Evolutionary conservation across 441 rosid genomes (phyloP), one percentile per base, ranked within the genome.

Genomic region (Aleurites moluccanus): DNA sequence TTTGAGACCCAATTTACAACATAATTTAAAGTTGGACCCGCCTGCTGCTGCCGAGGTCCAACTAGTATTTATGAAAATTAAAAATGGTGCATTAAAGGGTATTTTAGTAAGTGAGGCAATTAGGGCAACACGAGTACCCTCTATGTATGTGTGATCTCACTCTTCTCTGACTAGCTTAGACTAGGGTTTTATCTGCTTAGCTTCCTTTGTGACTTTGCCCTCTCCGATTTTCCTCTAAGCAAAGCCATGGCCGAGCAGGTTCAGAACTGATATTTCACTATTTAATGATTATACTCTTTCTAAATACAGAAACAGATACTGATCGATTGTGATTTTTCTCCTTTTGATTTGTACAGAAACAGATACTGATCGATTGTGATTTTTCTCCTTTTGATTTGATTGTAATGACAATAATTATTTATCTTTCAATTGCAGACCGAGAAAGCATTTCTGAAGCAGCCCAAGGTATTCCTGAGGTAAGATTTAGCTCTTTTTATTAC

Each of bases 401-500:
- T 16, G 23, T 16, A 30, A 0, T 28, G 69, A 14, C 57, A 15
- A 53, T 40, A 44, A 15, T 9, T n/a, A 25, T 21, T 45, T 50
- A 9, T 21, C 30, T 59, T 30, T 21, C 3, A 52, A 35, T 68
- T 72, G 60, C 84, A 89, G 93, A 89, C 92, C 5, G 90, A 88
- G 83, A 92, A 86, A 79, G 95, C 95, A 16, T 92, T 90, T 67
- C 33, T 92, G 81, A 92, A 90, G 87, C 97, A 92, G 83, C 81
- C 79, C 53, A 92, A 92, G 81, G 93, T 92, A 62, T 92, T 92
- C 85, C 81, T 92, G 8, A 56, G 90, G 94, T 90, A 73, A 79
- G 68, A 11, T 50, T 0, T 5, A 49, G 9, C 10, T 15, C 53
- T 2, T 0, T 73, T 18, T 64, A 3, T 28, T 60, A 25, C 38